These are phyloP conservation scores for Trapa incisa DNA, from an alignment of 345 rosid species.

Conservation along the genomic window DNA sequence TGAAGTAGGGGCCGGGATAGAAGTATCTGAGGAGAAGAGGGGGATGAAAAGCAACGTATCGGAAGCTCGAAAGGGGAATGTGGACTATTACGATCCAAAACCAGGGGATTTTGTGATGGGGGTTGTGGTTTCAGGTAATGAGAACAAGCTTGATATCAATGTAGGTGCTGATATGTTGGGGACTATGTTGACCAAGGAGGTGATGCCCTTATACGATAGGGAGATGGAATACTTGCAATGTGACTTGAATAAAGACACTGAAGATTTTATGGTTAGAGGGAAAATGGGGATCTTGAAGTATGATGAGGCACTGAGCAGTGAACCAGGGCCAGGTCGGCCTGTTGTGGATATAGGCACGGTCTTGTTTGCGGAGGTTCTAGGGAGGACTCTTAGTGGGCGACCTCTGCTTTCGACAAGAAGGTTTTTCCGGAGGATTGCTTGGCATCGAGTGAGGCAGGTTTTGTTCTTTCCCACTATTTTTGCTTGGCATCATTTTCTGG, in stretches of 20 bases:
- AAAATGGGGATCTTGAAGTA: slow-evolving; percentile 77
- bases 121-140: slow-evolving; percentile 95
- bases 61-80: slow-evolving; percentile 32
- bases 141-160: slow-evolving; percentile 79
- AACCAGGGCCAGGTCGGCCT: slow-evolving; percentile 41
- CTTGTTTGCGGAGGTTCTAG: slow-evolving; percentile 80
- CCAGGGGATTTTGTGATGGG: slow-evolving; percentile 81
- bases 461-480: slow-evolving; percentile 21
- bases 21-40: slow-evolving; percentile 12
- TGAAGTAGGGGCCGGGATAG: slow-evolving; percentile 13
- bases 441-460: slow-evolving; percentile 99
- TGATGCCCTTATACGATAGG: slow-evolving; percentile 62
- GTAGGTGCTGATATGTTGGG: slow-evolving; percentile 83
- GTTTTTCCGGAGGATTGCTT: slow-evolving; percentile 52
- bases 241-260: slow-evolving; percentile 47
- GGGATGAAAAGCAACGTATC: slow-evolving; percentile 9
- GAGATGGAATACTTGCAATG: slow-evolving; percentile 60
- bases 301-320: slow-evolving; percentile 35
- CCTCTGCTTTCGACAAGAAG: slow-evolving; percentile 80
- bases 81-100: slow-evolving; percentile 72
- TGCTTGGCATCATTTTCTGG: background rate
- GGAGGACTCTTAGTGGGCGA: slow-evolving; percentile 80
- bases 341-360: slow-evolving; percentile 80
- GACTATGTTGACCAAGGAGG: slow-evolving; percentile 92
- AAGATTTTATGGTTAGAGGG: slow-evolving; percentile 50